Base-by-base conservation (phyloP, 2,329 filamentous ascomycete species). In the Beauveria medogensis region DNA sequence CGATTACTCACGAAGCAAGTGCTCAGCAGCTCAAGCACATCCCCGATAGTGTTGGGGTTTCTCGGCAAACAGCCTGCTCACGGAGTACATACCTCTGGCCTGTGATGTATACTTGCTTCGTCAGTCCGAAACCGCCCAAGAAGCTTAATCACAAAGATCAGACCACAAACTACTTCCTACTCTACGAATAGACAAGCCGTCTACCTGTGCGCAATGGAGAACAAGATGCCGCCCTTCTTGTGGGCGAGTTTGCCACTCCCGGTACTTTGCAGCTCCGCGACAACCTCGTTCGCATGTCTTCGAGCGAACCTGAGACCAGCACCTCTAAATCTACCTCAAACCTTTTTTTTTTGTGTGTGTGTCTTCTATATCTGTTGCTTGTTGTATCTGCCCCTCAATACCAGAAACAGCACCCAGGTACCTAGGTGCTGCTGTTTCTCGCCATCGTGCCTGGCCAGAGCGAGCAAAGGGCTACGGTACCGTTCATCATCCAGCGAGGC, bases 221-320 rank as follows among this genome's bases (percentile, higher is more conserved):
- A 16, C 3, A 26, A 5, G 20, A 47, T 14, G 20, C 12, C 12
- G 20, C 12, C 12, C 3, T 24, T 47, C 22, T 24, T 47, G 5
- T 16, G 5, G 5, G 44, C 44, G 90, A 95, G 72, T 96, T 95
- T 64, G 91, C 92, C 3, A 89, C 90, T 6, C 83, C 89, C 0
- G 91, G 94, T 70, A 69, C 65, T 41, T 69, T 78, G 9, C 92
- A 96, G 73, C 76, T 93, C 47, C 76, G 75, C 60, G 80, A 87
- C 69, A 89, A 91, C 61, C 81, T 84, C 22, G 72, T 81, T 65
- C 90, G 92, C 68, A 14, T 6, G 88, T 93, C 37, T 94, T 94
- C 78, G 83, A 92, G 70, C 91, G 95, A 72, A 95, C 94, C 81
- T 96, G 92, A 91, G 88, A 92, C 63, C 92, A 87, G 0, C 92